These are phyloP conservation scores for Tuctoria greenei DNA, from an alignment of 176 grass and related monocot species.

Conservation along the genomic window DNA sequence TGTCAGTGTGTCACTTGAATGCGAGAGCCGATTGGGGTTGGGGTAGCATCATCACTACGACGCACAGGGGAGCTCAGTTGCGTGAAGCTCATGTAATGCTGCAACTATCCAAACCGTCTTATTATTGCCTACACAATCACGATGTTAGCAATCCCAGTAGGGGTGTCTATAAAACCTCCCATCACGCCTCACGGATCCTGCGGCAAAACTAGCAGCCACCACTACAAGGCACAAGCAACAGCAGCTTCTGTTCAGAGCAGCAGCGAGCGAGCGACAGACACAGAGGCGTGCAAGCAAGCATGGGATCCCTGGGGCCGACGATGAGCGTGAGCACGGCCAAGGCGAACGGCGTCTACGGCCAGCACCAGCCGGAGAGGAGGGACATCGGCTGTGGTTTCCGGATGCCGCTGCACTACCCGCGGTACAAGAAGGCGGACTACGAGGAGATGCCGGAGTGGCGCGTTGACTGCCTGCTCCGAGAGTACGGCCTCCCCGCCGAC, in stretches of 20 bases:
- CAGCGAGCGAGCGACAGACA: not conserved
- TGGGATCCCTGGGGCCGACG: constrained; percentile 46
- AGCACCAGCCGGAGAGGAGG: constrained; percentile 4
- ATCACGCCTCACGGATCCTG: not conserved
- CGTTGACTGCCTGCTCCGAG: constrained; percentile 61
- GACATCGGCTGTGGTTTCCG: constrained; percentile 39
- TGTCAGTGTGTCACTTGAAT: not conserved
- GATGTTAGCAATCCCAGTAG: not conserved
- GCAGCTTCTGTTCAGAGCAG: not conserved
- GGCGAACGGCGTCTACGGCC: constrained; percentile 6
- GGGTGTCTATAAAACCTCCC: constrained; percentile 34
- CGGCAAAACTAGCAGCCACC: not conserved
- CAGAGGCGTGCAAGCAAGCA: too few relatives aligned
- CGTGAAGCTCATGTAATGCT: not conserved
- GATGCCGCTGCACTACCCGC: constrained; percentile 78
- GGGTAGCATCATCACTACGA: not conserved
- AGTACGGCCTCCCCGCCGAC: constrained; percentile 62
- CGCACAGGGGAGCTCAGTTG: not conserved
- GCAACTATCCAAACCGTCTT: not conserved
- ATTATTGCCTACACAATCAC: not conserved
- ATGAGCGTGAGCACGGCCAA: constrained; percentile 33
- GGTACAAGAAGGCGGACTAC: constrained; percentile 76
- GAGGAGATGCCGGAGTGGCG: constrained; percentile 87
- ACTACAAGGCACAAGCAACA: too few relatives aligned
- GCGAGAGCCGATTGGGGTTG: not conserved